Conservation (phyloP, 1,284 basidiomycete genomes). For the Anthracocystis setariae region DNA sequence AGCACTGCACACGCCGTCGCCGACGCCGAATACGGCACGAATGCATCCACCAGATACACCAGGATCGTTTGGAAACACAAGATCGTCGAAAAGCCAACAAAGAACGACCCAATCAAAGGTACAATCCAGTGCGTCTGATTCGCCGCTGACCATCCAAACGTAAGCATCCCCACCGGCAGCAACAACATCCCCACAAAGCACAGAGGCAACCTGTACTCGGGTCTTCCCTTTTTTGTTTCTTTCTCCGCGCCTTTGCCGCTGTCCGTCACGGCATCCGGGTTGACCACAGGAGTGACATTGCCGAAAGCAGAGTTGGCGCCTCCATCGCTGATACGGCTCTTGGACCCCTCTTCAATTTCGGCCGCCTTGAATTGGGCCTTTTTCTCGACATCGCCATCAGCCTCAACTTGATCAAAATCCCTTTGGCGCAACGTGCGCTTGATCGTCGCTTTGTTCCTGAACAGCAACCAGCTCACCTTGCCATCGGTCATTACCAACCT, state of each 20-base stretch:
- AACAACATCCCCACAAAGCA: slow-evolving; percentile 70
- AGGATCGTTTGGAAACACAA: slow-evolving; percentile 70
- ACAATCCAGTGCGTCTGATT: slow-evolving; percentile 50
- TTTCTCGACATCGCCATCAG: slow-evolving; percentile 6
- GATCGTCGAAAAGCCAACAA: slow-evolving; percentile 63
- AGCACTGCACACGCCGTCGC: slow-evolving; percentile 68
- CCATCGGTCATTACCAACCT: slow-evolving; percentile 48
- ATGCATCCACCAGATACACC: slow-evolving; percentile 70
- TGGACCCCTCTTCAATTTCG: not conserved
- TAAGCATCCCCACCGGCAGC: slow-evolving; percentile 69
- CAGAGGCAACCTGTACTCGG: slow-evolving; percentile 67
- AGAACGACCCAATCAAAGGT: slow-evolving; percentile 52
- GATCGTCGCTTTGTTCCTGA: slow-evolving; percentile 25
- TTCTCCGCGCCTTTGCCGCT: not conserved
- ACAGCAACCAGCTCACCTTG: slow-evolving; percentile 40
- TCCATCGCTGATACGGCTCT: not conserved
- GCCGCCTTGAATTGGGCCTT: not conserved
- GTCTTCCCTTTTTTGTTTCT: slow-evolving; percentile 44
- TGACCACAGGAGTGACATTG: slow-evolving; percentile 17
- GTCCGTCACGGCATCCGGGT: not conserved
- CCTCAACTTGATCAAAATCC: not conserved
- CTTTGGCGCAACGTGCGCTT: slow-evolving; percentile 6
- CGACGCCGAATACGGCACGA: slow-evolving; percentile 70
- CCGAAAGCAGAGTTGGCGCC: slow-evolving; percentile 15
- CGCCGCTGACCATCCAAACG: slow-evolving; percentile 65